These are phyloP conservation scores for Boeremia exigua DNA, from an alignment of 2,329 filamentous ascomycete genomes.

Conservation along the genomic window DNA sequence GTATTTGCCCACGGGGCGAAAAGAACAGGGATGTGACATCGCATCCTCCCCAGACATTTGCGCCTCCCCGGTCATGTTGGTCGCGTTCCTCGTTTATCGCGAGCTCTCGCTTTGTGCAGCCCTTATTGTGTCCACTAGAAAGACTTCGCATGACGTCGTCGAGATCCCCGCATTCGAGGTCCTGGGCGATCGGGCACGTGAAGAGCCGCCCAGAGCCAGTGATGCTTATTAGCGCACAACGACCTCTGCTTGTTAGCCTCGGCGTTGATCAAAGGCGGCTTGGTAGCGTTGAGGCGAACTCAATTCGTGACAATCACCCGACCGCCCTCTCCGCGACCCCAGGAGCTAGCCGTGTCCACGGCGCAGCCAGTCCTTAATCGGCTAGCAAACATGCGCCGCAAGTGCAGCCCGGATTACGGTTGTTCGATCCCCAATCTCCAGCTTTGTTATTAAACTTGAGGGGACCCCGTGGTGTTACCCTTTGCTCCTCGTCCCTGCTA, in stretches of 20 bases:
- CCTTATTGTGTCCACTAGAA: neutral
- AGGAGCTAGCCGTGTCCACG: neutral
- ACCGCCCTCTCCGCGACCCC: neutral
- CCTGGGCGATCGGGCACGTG: neutral
- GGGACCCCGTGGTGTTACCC: neutral
- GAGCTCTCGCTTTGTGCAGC: neutral
- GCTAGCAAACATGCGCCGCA: neutral
- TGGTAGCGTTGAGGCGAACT: neutral
- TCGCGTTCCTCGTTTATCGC: neutral
- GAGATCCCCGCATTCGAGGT: neutral
- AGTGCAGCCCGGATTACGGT: slow-evolving; percentile 1
- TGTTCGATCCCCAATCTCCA: slow-evolving; percentile 6
- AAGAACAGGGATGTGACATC: neutral
- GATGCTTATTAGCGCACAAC: neutral
- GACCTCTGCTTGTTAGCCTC: neutral
- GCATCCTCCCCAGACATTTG: neutral
- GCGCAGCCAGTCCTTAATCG: neutral
- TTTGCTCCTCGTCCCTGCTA: slow-evolving; percentile 4
- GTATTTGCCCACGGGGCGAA: neutral
- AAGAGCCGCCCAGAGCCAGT: neutral
- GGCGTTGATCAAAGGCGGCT: neutral
- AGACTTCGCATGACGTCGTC: neutral
- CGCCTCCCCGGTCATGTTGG: too few relatives aligned
- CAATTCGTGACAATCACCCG: slow-evolving; percentile 1
- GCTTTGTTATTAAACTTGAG: slow-evolving; percentile 12